Percentiles rank a stretch among this genome's conserved stretches.
These are phyloP conservation scores for Xerocomus cyaneibrunnescens DNA, from an alignment of 1,284 basidiomycete genomes.

Conservation along the genomic window DNA sequence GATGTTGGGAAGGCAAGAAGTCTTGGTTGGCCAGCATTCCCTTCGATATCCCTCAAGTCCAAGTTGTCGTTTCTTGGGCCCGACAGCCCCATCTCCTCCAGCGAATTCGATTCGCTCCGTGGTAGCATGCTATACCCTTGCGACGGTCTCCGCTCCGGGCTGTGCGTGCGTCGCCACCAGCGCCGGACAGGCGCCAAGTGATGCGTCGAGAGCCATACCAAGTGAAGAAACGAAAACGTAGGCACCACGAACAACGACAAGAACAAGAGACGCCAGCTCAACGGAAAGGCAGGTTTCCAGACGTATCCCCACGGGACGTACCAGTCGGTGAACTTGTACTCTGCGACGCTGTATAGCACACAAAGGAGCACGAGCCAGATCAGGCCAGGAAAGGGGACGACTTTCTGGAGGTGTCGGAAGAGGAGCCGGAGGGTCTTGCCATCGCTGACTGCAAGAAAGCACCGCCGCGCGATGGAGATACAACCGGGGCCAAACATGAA, in stretches of 20 bases:
- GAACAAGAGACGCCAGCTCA: conserved; percentile 23
- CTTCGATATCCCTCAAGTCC: background rate
- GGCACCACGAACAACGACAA: conserved; percentile 17
- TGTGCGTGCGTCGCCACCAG: background rate
- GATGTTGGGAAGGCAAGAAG: background rate
- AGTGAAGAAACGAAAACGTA: conserved; percentile 8
- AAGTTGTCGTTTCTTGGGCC: background rate
- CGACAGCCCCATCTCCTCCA: conserved; percentile 1
- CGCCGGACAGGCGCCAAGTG: background rate
- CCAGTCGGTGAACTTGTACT: conserved; percentile 9
- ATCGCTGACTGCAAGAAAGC: background rate
- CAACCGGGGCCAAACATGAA: conserved; percentile 1
- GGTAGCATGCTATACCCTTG: conserved; percentile 11
- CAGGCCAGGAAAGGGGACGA: background rate
- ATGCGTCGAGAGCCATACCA: conserved; percentile 5
- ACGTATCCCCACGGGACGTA: conserved; percentile 9
- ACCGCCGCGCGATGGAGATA: background rate
- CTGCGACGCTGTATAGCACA: conserved; percentile 13
- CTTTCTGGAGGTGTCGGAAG: background rate
- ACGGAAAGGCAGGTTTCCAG: conserved; percentile 20
- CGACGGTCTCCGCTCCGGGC: background rate
- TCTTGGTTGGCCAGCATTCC: background rate
- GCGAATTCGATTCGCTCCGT: conserved; percentile 8
- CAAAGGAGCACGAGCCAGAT: conserved; percentile 1
- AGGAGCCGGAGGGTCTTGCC: background rate